Evolutionary conservation across 1,139 yeast genomes (phyloP), one percentile per base, ranked within the genome.

Genomic region (Scheffersomyces illinoinensis): DNA sequence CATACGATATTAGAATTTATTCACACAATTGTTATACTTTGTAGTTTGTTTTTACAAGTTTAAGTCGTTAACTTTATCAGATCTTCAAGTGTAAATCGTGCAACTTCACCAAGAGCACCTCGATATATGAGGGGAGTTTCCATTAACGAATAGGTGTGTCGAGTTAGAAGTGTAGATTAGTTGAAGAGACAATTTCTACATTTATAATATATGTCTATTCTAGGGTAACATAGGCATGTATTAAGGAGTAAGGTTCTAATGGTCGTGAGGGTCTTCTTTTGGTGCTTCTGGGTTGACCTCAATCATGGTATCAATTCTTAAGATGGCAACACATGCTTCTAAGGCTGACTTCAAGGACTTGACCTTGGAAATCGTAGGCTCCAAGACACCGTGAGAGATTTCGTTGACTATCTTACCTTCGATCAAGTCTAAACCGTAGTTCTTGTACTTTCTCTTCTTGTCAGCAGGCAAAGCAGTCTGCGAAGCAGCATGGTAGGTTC

Each of bases 301-400:
- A 71, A 96, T 95, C 97, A 95, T 93, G 58, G 99, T 96, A 76
- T 96, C 99, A 71, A 96, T 96, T 83, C 99, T 89, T 69, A 96
- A 84, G 65, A 96, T 95, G 51, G 99, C 97, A 74, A 96, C 89
- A 77, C 99, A 95, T 3, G 99, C 99, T 79, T 96, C 99, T 67
- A 96, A 86, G 17, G 99, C 98, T 60, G 96, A 89, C 77, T 96
- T 93, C 72, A 96, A 85, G 20, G 97, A 89, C 77, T 93, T 93
- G 71, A 95, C 84, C 78, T 96, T 96, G 69, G 96, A 89, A 72
- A 95, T 84, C 39, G 98, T 91, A 60, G 99, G 99, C 75, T 96
- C 99, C 67, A 96, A 83, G 52, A 95, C 97, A 62, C 99, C 99
- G 61, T 87, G 85, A 57, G 83, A 80, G 57, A 89, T 81, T 74